A percentile compares a stretch with the other conserved stretches of the same genome.
Evolutionary conservation across 176 grass and related monocot species (phyloP).

Genomic region (Elymus sibiricus): DNA sequence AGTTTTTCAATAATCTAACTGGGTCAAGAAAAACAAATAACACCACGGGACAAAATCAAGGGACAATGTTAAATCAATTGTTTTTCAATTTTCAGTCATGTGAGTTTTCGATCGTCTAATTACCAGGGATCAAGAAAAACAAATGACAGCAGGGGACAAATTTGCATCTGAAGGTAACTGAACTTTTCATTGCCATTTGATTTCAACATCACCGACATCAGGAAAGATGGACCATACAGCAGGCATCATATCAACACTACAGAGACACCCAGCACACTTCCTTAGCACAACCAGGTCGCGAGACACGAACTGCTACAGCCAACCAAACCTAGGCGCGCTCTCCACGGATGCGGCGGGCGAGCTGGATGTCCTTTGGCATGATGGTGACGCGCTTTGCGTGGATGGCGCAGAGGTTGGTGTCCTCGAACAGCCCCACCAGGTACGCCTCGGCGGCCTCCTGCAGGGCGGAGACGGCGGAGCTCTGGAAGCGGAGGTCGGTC

Average conservation of each 20-base stretch:
- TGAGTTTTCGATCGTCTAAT: no score
- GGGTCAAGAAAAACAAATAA: no score
- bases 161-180: no score
- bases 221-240: neutral
- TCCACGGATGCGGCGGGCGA: conserved; percentile 52
- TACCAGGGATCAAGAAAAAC: no score
- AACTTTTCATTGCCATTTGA: neutral
- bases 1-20: no score
- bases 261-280: no score
- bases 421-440: conserved; percentile 65
- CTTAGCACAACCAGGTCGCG: neutral
- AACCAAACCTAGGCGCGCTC: neutral
- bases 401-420: conserved; percentile 76
- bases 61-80: no score
- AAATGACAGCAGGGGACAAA: no score
- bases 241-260: no score
- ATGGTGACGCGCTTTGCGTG: conserved; percentile 78
- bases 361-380: conserved; percentile 82
- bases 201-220: neutral
- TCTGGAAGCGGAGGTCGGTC: conserved; percentile 70
- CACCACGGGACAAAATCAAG: no score
- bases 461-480: conserved; percentile 48
- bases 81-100: no score
- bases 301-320: neutral
- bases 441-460: conserved; percentile 73